Evolutionary conservation across 805 yeast genomes (phyloP).

Genomic region (Schizosaccharomyces cryophilus): DNA sequence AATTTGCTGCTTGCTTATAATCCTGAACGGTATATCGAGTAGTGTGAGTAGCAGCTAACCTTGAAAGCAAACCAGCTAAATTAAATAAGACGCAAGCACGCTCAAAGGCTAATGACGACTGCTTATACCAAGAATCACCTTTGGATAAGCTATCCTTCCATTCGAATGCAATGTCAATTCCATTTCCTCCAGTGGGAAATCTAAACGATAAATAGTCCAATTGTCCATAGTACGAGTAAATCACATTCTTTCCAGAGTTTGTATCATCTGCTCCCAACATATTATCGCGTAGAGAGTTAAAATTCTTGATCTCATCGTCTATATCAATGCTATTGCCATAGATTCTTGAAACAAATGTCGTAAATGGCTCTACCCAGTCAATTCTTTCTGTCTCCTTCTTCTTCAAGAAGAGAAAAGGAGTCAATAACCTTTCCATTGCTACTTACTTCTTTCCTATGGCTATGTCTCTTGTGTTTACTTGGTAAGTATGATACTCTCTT

Average conservation of each 20-base stretch:
- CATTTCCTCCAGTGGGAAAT: neutral
- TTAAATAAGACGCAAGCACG: neutral
- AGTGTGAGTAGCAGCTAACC: neutral
- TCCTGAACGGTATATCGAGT: neutral
- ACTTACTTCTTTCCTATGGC: neutral
- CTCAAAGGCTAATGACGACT: neutral
- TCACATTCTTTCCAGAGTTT: neutral
- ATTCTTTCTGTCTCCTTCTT: neutral
- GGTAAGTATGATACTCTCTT: too few species aligned
- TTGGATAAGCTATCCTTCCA: neutral
- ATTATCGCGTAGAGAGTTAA: neutral
- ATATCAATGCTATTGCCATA: neutral
- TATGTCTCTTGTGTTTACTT: too few species aligned
- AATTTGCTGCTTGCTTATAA: neutral
- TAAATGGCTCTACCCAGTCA: neutral
- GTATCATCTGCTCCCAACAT: neutral
- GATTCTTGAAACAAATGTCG: neutral
- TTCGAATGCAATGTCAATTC: neutral
- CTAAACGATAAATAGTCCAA: neutral
- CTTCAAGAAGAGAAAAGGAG: neutral
- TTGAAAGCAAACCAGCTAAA: neutral
- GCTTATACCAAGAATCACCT: neutral
- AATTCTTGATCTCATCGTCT: neutral
- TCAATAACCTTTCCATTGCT: neutral
- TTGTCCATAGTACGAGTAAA: neutral